Conservation (phyloP, 192 early-diverging fungal species). For the Umbelopsis sp. region DNA sequence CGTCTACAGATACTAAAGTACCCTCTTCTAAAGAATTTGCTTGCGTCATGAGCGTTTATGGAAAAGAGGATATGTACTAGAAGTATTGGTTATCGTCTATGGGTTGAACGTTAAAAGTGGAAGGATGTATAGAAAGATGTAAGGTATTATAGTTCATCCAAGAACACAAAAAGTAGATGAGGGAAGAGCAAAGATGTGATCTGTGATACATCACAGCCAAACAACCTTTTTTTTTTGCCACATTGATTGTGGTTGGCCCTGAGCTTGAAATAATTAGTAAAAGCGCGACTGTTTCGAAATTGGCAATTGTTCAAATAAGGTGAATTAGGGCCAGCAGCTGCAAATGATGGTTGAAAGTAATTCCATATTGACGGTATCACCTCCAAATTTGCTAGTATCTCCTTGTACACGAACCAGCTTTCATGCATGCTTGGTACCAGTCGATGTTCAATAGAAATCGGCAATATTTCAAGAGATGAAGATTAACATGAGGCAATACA, state of each 20-base stretch:
- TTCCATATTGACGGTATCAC: too few species aligned
- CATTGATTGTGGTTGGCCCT: not conserved
- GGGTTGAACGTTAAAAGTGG: slow-evolving; percentile 1
- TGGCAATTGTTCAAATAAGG: too few species aligned
- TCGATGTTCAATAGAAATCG: too few species aligned
- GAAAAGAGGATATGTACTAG: not conserved
- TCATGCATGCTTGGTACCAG: too few species aligned
- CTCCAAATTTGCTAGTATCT: too few species aligned
- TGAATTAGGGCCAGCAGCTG: too few species aligned
- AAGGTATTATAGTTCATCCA: slow-evolving; percentile 8
- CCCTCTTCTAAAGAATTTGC: slow-evolving; percentile 3
- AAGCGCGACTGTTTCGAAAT: too few species aligned
- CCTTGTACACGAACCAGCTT: too few species aligned
- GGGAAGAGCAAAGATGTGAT: not conserved
- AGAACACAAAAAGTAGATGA: not conserved
- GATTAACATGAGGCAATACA: too few species aligned
- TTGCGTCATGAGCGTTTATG: not conserved
- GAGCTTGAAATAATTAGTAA: not conserved
- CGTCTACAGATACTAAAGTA: not conserved
- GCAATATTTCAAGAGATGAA: too few species aligned
- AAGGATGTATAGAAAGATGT: not conserved
- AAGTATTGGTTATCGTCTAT: slow-evolving; percentile 5
- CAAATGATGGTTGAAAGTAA: too few species aligned
- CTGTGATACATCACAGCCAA: not conserved
- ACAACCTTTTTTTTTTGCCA: not conserved